These are phyloP conservation scores for Boletus mariae DNA, from an alignment of 1,284 basidiomycete species.

Conservation along the genomic window DNA sequence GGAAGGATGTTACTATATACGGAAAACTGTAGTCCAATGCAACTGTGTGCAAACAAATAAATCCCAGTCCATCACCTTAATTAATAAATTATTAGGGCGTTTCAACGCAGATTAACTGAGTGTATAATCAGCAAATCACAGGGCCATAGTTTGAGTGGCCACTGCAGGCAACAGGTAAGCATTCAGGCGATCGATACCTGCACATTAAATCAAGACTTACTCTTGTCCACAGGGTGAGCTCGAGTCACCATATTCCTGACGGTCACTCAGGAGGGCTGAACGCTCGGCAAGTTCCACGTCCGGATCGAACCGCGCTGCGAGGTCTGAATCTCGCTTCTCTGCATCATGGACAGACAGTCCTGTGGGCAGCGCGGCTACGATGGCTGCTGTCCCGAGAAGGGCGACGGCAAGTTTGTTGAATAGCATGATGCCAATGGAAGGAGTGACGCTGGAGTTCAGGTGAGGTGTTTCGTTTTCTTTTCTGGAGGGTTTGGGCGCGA, in stretches of 20 bases:
- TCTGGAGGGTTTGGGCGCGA: not conserved
- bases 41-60: too few relatives aligned
- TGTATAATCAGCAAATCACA: too few relatives aligned
- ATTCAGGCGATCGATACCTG: not conserved
- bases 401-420: slow-evolving; percentile 8
- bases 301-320: not conserved
- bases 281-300: not conserved
- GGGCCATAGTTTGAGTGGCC: not conserved
- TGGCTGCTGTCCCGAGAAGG: slow-evolving; percentile 2
- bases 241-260: not conserved
- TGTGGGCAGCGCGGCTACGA: slow-evolving; percentile 3
- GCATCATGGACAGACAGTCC: not conserved
- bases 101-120: too few relatives aligned
- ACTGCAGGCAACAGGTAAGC: not conserved
- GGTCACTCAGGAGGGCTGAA: not conserved
- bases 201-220: not conserved
- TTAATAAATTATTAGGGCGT: too few relatives aligned
- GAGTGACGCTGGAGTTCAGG: not conserved
- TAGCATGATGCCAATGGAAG: not conserved
- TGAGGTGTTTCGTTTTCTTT: not conserved
- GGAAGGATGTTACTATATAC: too few relatives aligned
- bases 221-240: not conserved
- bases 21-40: too few relatives aligned
- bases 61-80: too few relatives aligned
- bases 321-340: not conserved